Base-by-base conservation (phyloP, 2,329 filamentous ascomycete genomes). In the Aureobasidium uvarum region DNA sequence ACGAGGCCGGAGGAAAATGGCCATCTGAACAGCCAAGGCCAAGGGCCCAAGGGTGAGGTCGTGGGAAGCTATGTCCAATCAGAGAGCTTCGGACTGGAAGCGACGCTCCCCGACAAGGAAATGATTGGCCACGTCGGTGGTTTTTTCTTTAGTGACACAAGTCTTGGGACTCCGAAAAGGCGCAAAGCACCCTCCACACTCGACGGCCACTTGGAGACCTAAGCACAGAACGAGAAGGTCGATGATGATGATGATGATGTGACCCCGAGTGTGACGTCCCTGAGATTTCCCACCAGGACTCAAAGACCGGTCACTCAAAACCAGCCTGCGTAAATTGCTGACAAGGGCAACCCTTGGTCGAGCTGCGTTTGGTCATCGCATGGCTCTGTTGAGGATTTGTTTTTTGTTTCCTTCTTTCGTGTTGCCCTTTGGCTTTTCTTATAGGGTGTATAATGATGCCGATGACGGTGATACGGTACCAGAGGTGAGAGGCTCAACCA, bases 81-180 rank as follows among this genome's bases (percentile, higher is more conserved):
- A 48, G 13, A 48, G n/a, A 10, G 11, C n/a, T 14, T 48, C 28
- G 43, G 55, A 10, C 55, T 46, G 55, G 5, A 25, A 58, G 23
- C 33, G 55, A 38, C n/a, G 18, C 10, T 48, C 31, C 56, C 56
- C 56, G 56, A 8, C 11, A n/a, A 11, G 56, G 56, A 7, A 60
- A 60, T 60, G 56, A 60, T 60, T 59, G 41, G 55, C 56, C 11
- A 18, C 18, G 18, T 59, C 55, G 55, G 55, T 48, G 6, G 25
- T 23, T 46, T 38, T 58, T 2, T n/a, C n/a, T 1, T 8, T 3
- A 8, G 20, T 58, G 54, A 58, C 54, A 58, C 54, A 58, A 58
- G 38, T 58, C 54, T 20, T 45, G 38, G 54, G 23, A 45, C 39
- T 51, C 39, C 38, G 39, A 43, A 58, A 45, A 2, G 39, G 54